Evolutionary conservation across 2,329 filamentous ascomycete genomes (phyloP), one percentile per base, ranked within the genome.

Genomic region (Mycosphaerelloides madeirae): DNA sequence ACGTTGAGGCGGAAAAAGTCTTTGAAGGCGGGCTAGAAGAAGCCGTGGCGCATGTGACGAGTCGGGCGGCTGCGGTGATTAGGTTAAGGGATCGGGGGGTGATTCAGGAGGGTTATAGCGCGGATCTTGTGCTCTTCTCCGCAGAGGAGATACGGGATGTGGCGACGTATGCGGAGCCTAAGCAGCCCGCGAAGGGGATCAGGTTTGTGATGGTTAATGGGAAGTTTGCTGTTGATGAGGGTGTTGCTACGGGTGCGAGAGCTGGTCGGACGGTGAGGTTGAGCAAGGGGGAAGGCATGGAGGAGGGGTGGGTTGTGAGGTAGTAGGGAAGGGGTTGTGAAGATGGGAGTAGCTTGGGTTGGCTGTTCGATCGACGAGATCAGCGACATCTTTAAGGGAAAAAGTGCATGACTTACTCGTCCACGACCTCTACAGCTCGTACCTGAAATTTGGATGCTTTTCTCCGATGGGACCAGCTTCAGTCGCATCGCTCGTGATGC

Each of bases 111-210:
- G 57, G 55, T 1, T 59, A 50, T 32, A 41, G 49, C 20, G 58
- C 58, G 22, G 58, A 61, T 50, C 33, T 61, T 15, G 55, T 59
- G 9, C 34, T 61, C 18, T 59, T 59, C 35, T 48, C 59, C 43
- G 43, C 48, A 5, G 48, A 53, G 12, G 43, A n/a, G 16, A 53
- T 61, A 6, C 41, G 52, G 4, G 58, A 61, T 46, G 48, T 29
- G n/a, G 58, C 55, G 18, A 61, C 58, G 5, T 61, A 53, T 44
- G 49, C 52, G 20, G 36, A 54, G 12, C 58, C 58, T 20, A 48
- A 58, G 41, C 47, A 51, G 43, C 41, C 54, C 29, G 58, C 58
- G 19, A 51, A 49, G 12, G 58, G 58, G 2, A 55, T 61, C 19
- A 36, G 57, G 13, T 37, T 38, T 14, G 58, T 59, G 19, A 14